These are phyloP conservation scores for Blastobotrys indianensis DNA, from an alignment of 1,139 yeast species.

Conservation along the genomic window DNA sequence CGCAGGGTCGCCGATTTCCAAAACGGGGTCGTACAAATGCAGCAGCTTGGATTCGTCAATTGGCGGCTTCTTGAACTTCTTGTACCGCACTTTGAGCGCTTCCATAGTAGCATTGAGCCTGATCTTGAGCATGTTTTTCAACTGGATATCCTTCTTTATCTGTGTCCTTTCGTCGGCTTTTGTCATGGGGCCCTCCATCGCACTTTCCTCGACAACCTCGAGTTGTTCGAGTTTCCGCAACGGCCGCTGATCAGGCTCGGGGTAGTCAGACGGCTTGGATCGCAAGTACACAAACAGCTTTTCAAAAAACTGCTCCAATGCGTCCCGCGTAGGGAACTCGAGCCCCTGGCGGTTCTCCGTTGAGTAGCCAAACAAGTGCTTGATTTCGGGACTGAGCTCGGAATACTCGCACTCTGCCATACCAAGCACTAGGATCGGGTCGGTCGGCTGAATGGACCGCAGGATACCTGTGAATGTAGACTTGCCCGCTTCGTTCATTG, in stretches of 20 bases:
- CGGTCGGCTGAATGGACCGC: slow-evolving; percentile 63
- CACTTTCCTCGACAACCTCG: slow-evolving; percentile 31
- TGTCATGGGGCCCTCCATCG: slow-evolving; percentile 14
- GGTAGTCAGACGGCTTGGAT: slow-evolving; percentile 57
- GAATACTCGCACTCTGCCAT: slow-evolving; percentile 51
- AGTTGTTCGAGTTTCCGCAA: slow-evolving; percentile 38
- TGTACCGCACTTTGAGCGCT: slow-evolving; percentile 75
- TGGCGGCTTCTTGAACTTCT: slow-evolving; percentile 83
- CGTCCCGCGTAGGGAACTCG: slow-evolving; percentile 39
- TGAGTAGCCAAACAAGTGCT: slow-evolving; percentile 51
- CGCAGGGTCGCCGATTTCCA: slow-evolving; percentile 11
- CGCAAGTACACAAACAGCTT: slow-evolving; percentile 50
- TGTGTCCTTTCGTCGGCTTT: slow-evolving; percentile 41
- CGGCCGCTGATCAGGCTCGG: slow-evolving; percentile 35
- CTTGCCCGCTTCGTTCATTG: slow-evolving; percentile 62
- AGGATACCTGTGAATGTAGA: slow-evolving; percentile 68
- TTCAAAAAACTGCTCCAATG: slow-evolving; percentile 51
- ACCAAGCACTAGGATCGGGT: slow-evolving; percentile 72
- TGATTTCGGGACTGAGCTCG: slow-evolving; percentile 33
- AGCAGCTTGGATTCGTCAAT: slow-evolving; percentile 69
- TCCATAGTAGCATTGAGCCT: slow-evolving; percentile 88
- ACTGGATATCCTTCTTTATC: slow-evolving; percentile 68
- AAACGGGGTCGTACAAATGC: slow-evolving; percentile 59
- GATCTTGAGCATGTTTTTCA: slow-evolving; percentile 78
- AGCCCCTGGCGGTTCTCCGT: slow-evolving; percentile 46